Percentiles rank a stretch among this genome's conserved stretches.
These are phyloP conservation scores for Pulicaria dysenterica DNA, from an alignment of 129 eudicot species.

Conservation along the genomic window DNA sequence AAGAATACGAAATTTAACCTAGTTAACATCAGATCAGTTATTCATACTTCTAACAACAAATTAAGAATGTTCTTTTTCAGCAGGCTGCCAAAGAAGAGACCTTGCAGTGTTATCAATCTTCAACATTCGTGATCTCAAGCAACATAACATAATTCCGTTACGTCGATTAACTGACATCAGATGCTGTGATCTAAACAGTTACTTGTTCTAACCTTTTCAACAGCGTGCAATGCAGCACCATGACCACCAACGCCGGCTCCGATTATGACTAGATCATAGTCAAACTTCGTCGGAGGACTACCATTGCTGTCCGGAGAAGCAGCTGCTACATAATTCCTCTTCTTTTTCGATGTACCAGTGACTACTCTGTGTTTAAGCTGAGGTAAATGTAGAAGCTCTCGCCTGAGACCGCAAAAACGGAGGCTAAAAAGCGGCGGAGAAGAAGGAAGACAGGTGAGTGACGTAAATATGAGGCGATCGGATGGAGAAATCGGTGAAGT, in stretches of 20 bases:
- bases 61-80: not conserved
- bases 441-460: conserved; percentile 19
- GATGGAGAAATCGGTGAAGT: conserved; percentile 32
- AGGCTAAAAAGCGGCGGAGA: conserved; percentile 29
- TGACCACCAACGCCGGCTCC: conserved; percentile 98
- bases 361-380: conserved; percentile 19
- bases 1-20: not conserved
- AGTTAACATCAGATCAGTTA: conserved; percentile 8
- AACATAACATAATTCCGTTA: not conserved
- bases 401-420: conserved; percentile 48
- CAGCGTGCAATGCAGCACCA: conserved; percentile 93
- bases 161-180: not conserved
- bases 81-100: conserved; percentile 2
- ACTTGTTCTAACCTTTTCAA: conserved; percentile 59
- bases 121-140: not conserved
- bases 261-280: conserved; percentile 77
- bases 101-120: not conserved
- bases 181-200: not conserved
- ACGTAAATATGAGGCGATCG: conserved; percentile 19
- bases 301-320: conserved; percentile 51
- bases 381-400: conserved; percentile 24
- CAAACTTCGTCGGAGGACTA: conserved; percentile 45
- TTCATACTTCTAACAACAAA: not conserved
- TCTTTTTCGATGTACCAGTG: not conserved
- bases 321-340: conserved; percentile 16